Evolutionary conservation across 176 grass and related monocot genomes (phyloP).

Genomic region (Oryza glumipatula): DNA sequence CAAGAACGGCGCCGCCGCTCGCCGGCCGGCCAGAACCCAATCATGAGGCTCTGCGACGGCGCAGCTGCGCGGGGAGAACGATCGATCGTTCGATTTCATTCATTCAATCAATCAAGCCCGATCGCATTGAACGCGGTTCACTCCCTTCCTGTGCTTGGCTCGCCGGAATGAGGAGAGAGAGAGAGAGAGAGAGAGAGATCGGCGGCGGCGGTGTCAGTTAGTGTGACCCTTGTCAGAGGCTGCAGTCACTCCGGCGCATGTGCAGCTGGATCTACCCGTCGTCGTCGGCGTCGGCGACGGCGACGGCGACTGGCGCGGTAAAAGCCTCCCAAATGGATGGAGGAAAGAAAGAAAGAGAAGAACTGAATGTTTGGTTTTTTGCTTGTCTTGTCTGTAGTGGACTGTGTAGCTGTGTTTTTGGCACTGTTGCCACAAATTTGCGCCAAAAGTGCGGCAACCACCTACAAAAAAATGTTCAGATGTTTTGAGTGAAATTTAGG

Average conservation of each 20-base stretch:
- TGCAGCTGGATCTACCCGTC: slow-evolving; percentile 35
- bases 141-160: slow-evolving; percentile 21
- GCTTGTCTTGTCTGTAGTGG: not conserved
- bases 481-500: no score
- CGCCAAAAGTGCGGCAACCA: no score
- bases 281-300: not conserved
- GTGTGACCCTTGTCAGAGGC: slow-evolving; percentile 21
- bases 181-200: not conserved
- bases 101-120: no score
- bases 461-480: no score
- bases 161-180: not conserved
- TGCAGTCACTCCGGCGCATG: slow-evolving; percentile 14
- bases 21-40: not conserved
- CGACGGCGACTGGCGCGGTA: not conserved
- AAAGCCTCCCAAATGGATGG: not conserved
- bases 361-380: not conserved
- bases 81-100: no score
- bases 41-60: slow-evolving; percentile 11
- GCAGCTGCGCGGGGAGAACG: no score
- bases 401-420: not conserved
- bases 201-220: not conserved
- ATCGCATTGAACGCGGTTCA: slow-evolving; percentile 33
- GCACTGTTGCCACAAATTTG: not conserved
- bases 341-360: no score
- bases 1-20: not conserved